Conservation (phyloP, 2,329 filamentous ascomycete species). For the Pezicula neosporulosa region DNA sequence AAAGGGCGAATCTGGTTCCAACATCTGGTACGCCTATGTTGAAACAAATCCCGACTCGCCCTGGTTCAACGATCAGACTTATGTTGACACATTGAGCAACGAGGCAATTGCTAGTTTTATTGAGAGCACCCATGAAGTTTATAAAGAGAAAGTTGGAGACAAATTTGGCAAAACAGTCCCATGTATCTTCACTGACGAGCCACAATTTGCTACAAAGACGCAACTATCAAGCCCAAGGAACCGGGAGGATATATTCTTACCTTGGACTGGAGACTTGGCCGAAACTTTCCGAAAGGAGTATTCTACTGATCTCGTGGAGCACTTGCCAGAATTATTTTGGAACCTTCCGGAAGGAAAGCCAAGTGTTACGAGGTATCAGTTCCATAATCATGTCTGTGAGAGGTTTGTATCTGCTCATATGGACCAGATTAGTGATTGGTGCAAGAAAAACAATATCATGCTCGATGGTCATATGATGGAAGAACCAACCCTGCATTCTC, state of each 20-base stretch:
- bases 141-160: conserved; percentile 25
- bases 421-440: conserved; percentile 27
- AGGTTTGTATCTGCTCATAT: conserved; percentile 28
- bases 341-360: conserved; percentile 23
- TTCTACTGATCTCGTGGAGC: conserved; percentile 17
- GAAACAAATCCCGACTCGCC: conserved; percentile 24
- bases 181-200: conserved; percentile 31
- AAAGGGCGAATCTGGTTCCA: conserved; percentile 16
- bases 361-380: conserved; percentile 25
- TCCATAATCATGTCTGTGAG: conserved; percentile 30
- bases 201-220: conserved; percentile 29
- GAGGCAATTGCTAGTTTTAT: conserved; percentile 26
- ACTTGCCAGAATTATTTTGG: conserved; percentile 28
- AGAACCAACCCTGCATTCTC: conserved; percentile 27
- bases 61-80: conserved; percentile 31
- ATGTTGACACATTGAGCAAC: conserved; percentile 27
- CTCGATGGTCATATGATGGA: conserved; percentile 31
- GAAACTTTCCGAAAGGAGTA: conserved; percentile 23
- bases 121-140: conserved; percentile 27
- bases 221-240: conserved; percentile 21
- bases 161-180: conserved; percentile 27
- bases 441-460: conserved; percentile 21
- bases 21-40: conserved; percentile 30
- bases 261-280: conserved; percentile 27
- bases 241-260: conserved; percentile 25